Evolutionary conservation across 805 yeast genomes (phyloP).

Genomic region (Huiozyma sinensis): DNA sequence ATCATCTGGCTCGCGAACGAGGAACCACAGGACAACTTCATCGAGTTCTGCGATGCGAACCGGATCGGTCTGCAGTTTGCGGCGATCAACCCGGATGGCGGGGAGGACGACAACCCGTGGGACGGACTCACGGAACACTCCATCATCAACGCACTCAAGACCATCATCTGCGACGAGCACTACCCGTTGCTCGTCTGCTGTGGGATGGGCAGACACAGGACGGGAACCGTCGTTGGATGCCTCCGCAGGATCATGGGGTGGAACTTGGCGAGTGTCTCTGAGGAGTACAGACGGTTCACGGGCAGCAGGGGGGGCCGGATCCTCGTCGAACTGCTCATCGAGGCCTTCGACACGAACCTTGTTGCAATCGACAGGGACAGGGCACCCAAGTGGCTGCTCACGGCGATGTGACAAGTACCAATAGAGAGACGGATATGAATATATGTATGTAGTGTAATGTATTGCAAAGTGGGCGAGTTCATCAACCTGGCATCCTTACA

Average conservation of each 20-base stretch:
- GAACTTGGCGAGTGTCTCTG: constrained; percentile 88
- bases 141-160: constrained; percentile 65
- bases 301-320: constrained; percentile 90
- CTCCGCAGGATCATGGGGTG: constrained; percentile 88
- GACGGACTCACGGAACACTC: constrained; percentile 82
- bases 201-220: constrained; percentile 96
- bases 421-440: too few species aligned
- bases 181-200: constrained; percentile 89
- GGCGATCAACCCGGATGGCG: constrained; percentile 69
- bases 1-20: constrained; percentile 93
- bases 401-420: constrained; percentile 7
- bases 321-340: constrained; percentile 81
- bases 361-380: constrained; percentile 21
- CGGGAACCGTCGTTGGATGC: constrained; percentile 95
- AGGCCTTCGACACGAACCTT: constrained; percentile 31
- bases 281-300: constrained; percentile 88
- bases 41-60: constrained; percentile 68
- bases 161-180: constrained; percentile 59
- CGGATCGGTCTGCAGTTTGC: constrained; percentile 72
- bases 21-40: constrained; percentile 82
- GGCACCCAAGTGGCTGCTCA: constrained; percentile 26
- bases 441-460: too few species aligned
- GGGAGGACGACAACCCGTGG: constrained; percentile 78
- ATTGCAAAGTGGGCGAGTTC: too few species aligned
- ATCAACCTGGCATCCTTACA: too few species aligned